Base-by-base conservation (phyloP, 2,329 filamentous ascomycete genomes). In the Aureobasidium namibiae region DNA sequence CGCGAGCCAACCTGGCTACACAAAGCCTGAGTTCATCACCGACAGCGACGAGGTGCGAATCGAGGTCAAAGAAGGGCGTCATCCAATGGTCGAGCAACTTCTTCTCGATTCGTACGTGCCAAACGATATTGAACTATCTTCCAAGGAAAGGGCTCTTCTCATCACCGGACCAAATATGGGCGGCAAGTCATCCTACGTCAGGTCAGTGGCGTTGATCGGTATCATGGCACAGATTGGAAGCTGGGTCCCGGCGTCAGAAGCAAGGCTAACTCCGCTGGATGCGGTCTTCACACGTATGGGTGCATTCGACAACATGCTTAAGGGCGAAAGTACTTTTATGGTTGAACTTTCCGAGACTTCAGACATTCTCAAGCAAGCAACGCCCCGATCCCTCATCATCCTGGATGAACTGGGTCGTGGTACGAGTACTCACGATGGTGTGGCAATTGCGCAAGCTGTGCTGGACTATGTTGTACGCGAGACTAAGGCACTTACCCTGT, bases 131-230 rank as follows among this genome's bases (percentile, higher is more conserved):
- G 76, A 82, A 2, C 82, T 97, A 48, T 80, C 83, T n/a, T 80
- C 84, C 1, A 70, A 78, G 0, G 82, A 84, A 0, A 81, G 89
- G 6, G 90, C 90, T 2, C 83, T 96, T 65, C 86, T 97, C 59
- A 87, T 99, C 67, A 99, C 94, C 0, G 94, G 94, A 0, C 94
- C 94, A 31, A 99, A 99, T 76, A 99, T 99, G 94, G 94, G 94
- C 67, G 94, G 94, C 60, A 99, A 99, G 71, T 96, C 90, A n/a
- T 94, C 88, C 60, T 99, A 96, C 72, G 92, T 99, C 23, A 90
- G 94, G 56, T 89, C 92, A 65, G 85, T 95, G 45, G 92, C 94
- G 10, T 83, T 99, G 7, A 90, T 97, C 63, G 83, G 88, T 49
- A 92, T 99, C 67, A 92, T 99, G 77, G 91, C 90, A 8, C 94